A percentile compares a stretch with the other conserved stretches of the same genome.
Conservation (phyloP, 495 filamentous ascomycete genomes). For the Talaromyces nanjingensis region DNA sequence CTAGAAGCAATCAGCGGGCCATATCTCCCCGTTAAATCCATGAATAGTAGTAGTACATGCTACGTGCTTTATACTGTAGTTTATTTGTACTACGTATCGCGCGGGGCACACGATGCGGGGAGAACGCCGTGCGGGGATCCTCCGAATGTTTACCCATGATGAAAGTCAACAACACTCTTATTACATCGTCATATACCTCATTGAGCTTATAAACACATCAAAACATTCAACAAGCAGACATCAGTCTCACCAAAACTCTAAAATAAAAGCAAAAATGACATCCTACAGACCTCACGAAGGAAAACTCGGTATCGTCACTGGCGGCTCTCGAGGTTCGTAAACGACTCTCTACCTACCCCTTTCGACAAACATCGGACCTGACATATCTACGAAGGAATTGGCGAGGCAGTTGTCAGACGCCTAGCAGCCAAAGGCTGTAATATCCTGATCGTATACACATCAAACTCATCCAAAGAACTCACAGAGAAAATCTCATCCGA, state of each 20-base stretch:
- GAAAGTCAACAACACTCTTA: too few species aligned
- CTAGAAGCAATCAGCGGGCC: neutral
- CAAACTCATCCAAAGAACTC: conserved; percentile 5
- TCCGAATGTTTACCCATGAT: too few species aligned
- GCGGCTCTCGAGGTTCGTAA: conserved; percentile 11
- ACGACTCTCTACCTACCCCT: neutral
- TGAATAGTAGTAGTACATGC: neutral
- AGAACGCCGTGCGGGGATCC: too few species aligned
- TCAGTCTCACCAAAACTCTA: neutral
- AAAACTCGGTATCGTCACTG: conserved; percentile 10
- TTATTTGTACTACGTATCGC: too few species aligned
- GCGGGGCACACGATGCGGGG: too few species aligned
- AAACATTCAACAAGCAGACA: too few species aligned
- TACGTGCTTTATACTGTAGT: too few species aligned
- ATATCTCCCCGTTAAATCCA: neutral
- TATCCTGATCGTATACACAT: conserved; percentile 7
- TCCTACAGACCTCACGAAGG: conserved; percentile 6
- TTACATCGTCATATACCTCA: too few species aligned
- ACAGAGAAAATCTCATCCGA: conserved; percentile 4
- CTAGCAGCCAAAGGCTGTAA: conserved; percentile 11
- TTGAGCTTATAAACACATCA: too few species aligned
- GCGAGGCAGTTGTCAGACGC: conserved; percentile 8
- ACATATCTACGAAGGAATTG: conserved; percentile 4
- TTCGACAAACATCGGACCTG: neutral
- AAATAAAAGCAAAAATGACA: neutral